Percentiles rank a stretch among this genome's conserved stretches.
Evolutionary conservation across 352 stramenopile species (phyloP).

Genomic region (Phytophthora kernoviae): DNA sequence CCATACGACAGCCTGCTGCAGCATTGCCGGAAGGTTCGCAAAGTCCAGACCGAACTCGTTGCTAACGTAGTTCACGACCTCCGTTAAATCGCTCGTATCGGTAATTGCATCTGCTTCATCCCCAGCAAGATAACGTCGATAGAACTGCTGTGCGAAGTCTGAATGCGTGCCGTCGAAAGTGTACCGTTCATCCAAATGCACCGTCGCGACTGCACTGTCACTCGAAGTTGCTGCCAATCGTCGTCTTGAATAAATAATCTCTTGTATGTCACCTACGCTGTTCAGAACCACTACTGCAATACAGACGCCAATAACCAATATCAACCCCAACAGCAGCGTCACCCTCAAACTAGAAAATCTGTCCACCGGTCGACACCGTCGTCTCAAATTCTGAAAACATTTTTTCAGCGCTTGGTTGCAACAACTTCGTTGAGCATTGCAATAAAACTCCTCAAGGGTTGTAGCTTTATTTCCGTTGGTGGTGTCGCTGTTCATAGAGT

Average conservation of each 20-base stretch:
- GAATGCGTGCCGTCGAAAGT: conserved; percentile 51
- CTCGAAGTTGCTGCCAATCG: conserved; percentile 9
- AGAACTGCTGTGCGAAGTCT: conserved; percentile 64
- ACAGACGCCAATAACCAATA: conserved; percentile 4
- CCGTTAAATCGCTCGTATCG: conserved; percentile 14
- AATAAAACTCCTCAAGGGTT: background rate
- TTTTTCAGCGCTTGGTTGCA: background rate
- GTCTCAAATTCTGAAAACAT: conserved; percentile 1
- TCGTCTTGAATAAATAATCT: conserved; percentile 27
- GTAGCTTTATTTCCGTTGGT: conserved; percentile 3
- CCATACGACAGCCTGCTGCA: conserved; percentile 57
- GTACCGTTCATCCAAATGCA: conserved; percentile 50
- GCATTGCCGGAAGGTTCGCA: conserved; percentile 31
- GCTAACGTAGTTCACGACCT: conserved; percentile 25
- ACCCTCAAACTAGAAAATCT: conserved; percentile 3
- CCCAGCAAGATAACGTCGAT: conserved; percentile 44
- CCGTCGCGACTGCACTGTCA: conserved; percentile 1
- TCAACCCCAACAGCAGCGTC: conserved; percentile 5
- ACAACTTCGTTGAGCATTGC: conserved; percentile 7
- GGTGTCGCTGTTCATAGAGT: background rate
- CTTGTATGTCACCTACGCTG: background rate
- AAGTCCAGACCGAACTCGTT: conserved; percentile 34
- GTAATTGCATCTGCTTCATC: conserved; percentile 15
- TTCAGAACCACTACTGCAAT: conserved; percentile 3
- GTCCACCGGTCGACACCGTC: background rate